Conservation (phyloP, 148 eudicot species). For the Simmondsia chinensis region DNA sequence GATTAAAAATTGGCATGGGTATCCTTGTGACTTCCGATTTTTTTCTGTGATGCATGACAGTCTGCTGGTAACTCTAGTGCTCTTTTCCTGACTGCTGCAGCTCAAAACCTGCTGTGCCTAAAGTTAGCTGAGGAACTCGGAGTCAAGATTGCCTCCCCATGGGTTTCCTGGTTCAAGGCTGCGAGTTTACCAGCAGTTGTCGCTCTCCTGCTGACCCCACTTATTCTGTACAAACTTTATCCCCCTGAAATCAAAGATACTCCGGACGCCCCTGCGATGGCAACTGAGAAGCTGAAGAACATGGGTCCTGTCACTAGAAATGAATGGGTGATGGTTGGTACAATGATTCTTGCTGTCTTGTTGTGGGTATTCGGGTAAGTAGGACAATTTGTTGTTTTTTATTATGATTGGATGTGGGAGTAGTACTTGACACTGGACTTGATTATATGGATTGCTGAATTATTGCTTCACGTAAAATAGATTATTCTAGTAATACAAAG, state of each 20-base stretch:
- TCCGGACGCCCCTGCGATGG: constrained; percentile 93
- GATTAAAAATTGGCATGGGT: constrained; percentile 1
- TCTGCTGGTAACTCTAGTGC: constrained; percentile 97
- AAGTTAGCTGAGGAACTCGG: constrained; percentile 94
- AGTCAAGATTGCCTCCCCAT: constrained; percentile 60
- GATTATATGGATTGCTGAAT: too few species aligned
- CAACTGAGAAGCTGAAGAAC: constrained; percentile 51
- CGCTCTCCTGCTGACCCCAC: constrained; percentile 66
- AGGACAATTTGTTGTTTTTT: background rate
- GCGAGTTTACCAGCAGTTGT: constrained; percentile 75
- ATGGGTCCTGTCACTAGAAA: constrained; percentile 92
- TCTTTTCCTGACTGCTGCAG: constrained; percentile 99
- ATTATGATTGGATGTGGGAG: too few species aligned
- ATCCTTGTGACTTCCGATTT: constrained; percentile 13
- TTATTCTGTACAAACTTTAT: constrained; percentile 68
- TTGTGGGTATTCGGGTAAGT: constrained; percentile 91
- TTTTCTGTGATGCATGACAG: constrained; percentile 61
- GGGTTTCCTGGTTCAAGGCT: constrained; percentile 86
- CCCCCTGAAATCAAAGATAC: constrained; percentile 92
- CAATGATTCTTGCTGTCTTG: constrained; percentile 94
- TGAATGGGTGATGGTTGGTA: constrained; percentile 92
- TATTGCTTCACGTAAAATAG: too few species aligned
- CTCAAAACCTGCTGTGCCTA: constrained; percentile 92
- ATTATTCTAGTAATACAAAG: too few species aligned
- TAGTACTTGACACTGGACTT: too few species aligned